Conservation (phyloP, 768 basidiomycete species). For the Podaxis mareebaensis region DNA sequence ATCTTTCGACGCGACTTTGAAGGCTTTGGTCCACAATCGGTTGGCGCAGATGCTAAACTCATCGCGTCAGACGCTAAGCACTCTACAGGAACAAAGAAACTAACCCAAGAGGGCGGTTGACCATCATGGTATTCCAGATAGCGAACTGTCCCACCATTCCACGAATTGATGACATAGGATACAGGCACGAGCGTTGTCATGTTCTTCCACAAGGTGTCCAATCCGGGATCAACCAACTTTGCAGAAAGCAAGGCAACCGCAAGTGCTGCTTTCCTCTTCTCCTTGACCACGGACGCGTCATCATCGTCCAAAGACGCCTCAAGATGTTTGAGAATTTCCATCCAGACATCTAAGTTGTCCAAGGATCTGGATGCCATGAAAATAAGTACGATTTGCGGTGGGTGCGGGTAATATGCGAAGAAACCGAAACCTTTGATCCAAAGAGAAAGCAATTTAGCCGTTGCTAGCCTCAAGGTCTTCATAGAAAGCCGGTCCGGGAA, state of each 20-base stretch:
- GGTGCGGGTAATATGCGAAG: too few species aligned
- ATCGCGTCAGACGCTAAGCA: neutral
- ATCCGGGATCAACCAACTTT: neutral
- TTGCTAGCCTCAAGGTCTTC: too few species aligned
- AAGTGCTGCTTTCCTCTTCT: neutral
- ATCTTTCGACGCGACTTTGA: neutral
- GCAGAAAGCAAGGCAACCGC: neutral
- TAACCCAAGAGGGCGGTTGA: neutral
- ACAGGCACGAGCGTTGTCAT: neutral
- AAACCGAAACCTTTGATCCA: too few species aligned
- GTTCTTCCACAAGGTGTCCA: neutral
- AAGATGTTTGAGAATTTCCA: neutral
- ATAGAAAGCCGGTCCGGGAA: too few species aligned
- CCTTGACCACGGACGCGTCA: neutral
- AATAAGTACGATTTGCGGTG: neutral
- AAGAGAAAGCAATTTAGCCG: too few species aligned
- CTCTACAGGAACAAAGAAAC: neutral
- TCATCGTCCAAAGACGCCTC: neutral
- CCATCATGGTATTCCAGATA: neutral
- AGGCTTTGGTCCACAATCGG: neutral
- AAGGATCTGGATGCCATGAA: neutral
- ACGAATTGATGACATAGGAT: neutral
- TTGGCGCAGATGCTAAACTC: neutral
- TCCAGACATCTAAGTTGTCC: neutral
- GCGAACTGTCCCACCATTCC: neutral